Evolutionary conservation across 768 basidiomycete species (phyloP), one percentile per base, ranked within the genome.

Genomic region (Trametes meyenii): DNA sequence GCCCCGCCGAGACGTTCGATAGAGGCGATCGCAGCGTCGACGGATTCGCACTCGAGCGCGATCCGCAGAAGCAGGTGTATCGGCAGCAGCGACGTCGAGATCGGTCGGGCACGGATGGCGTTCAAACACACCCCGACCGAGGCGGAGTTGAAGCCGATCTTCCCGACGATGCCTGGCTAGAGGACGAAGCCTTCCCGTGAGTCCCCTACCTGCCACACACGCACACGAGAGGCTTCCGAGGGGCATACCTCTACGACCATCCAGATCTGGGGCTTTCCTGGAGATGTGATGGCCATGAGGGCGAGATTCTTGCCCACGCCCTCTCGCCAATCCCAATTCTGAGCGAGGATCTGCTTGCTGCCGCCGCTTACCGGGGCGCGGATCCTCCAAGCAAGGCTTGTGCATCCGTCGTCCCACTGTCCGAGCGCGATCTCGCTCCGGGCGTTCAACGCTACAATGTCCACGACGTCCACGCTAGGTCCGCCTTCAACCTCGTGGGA

Each of bases 241-340:
- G 7, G 12, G 53, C 69, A 19, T 56, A 75, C 75, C 70, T 76
- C 75, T 17, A 68, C 73, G 38, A 76, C 71, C 74, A 76, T 75
- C 66, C 71, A 74, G 38, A 75, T 74, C 46, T 66, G 67, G 16
- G 74, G 74, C 55, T 74, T 74, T 3, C 70, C 69, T 17, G 56
- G 54, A 42, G 67, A 65, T 24, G 57, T 49, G 45, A 75, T 74
- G 36, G 73, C 68, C 46, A 67, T 69, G 53, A 76, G 61, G 3
- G 70, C 74, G 44, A 76, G 65, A 60, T 76, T 76, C 58, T 73
- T 67, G 50, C 72, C 69, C 19, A 74, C 71, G 6, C 63, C 40
- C 29, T 66, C 61, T n/a, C 71, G 65, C 75, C 75, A 76, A 60
- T 76, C 75, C 75, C 75, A 76, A 64, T 76, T 76, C 66, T 76